These are phyloP conservation scores for Rhizoclosmatium sp. DNA, from an alignment of 192 early-diverging fungal species.

Conservation along the genomic window DNA sequence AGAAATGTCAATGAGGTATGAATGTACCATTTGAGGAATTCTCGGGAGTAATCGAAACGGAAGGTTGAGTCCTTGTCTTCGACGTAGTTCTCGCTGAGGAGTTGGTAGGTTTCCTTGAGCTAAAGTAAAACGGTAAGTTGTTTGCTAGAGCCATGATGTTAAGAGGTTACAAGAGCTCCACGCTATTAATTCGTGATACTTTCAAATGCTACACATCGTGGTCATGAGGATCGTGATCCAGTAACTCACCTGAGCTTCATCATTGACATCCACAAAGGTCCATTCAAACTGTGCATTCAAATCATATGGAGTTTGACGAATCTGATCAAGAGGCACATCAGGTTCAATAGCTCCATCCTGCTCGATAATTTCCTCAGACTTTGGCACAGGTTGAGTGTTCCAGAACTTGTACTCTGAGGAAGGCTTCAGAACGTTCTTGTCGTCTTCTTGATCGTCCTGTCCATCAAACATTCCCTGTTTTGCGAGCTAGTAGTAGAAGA, in stretches of 20 bases:
- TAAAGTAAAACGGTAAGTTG: constrained; percentile 17
- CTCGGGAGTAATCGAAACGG: constrained; percentile 94
- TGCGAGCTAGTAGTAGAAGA: background rate
- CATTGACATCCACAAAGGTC: constrained; percentile 80
- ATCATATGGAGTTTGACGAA: constrained; percentile 82
- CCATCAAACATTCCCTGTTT: constrained; percentile 4
- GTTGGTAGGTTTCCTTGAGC: constrained; percentile 86
- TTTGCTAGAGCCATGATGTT: background rate
- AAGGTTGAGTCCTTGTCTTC: constrained; percentile 97
- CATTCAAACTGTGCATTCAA: constrained; percentile 93
- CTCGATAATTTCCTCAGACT: constrained; percentile 54
- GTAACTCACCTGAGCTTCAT: constrained; percentile 68
- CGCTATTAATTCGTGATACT: no score
- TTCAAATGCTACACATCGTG: no score
- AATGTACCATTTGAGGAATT: constrained; percentile 87
- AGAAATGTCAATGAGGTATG: background rate
- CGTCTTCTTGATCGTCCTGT: constrained; percentile 24
- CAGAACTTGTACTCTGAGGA: constrained; percentile 88
- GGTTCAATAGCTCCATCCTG: constrained; percentile 85
- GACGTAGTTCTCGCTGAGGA: constrained; percentile 94
- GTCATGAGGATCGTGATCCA: background rate
- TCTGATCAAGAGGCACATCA: constrained; percentile 74
- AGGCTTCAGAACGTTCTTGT: constrained; percentile 35
- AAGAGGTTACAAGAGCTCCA: background rate
- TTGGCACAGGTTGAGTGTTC: constrained; percentile 95